Percentiles rank a stretch among this genome's conserved stretches.
phyloP scores from a whole-genome alignment of 805 yeast genomes.

The Candida chilensis region DNA sequence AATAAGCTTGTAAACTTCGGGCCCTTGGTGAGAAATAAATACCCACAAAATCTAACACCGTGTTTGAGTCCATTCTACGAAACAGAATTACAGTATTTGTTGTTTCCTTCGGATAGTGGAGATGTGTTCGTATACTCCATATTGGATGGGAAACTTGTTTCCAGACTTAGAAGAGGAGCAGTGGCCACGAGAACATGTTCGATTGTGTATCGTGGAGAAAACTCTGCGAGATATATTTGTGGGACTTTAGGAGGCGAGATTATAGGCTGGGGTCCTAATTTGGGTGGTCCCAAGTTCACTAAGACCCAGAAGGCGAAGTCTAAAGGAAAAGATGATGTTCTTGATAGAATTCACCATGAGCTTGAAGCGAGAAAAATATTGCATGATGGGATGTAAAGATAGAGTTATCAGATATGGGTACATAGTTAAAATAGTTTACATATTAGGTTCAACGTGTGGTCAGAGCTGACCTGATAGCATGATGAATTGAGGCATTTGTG shows the following conservation, averaged over 20 bases:
- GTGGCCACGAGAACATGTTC: constrained; percentile 40
- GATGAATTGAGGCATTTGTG: no score
- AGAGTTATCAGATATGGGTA: no score
- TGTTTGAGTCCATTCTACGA: constrained; percentile 24
- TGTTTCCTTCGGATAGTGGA: constrained; percentile 72
- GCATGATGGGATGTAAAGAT: no score
- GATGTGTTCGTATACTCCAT: constrained; percentile 53
- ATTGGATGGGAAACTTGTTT: constrained; percentile 53
- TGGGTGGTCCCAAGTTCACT: not conserved
- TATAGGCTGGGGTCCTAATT: constrained; percentile 44
- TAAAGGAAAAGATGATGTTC: no score
- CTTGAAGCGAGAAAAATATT: no score
- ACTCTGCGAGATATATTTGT: constrained; percentile 36
- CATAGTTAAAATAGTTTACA: no score
- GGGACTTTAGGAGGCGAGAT: constrained; percentile 68
- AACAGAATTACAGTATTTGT: constrained; percentile 39
- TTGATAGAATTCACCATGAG: no score
- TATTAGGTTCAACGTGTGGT: no score
- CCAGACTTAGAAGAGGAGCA: constrained; percentile 40
- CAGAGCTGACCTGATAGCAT: no score
- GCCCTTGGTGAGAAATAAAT: constrained; percentile 62
- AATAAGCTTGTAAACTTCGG: constrained; percentile 71
- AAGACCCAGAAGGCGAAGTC: not conserved
- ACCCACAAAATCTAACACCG: constrained; percentile 29
- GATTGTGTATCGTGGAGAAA: constrained; percentile 37